These are phyloP conservation scores for Diaporthe batatas DNA, from an alignment of 2,329 filamentous ascomycete genomes.

Conservation along the genomic window DNA sequence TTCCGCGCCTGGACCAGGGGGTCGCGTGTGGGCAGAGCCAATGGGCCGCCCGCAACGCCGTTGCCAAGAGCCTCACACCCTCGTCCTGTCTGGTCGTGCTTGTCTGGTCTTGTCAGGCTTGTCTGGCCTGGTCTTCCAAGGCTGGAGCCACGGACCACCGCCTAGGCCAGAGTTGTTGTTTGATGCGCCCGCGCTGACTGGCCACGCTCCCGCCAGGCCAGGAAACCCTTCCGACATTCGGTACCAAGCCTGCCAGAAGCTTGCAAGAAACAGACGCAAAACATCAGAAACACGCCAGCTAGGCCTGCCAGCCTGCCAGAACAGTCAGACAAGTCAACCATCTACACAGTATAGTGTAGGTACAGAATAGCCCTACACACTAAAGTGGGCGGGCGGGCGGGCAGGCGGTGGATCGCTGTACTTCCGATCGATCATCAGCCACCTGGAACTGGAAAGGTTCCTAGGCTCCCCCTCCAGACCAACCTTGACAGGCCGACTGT, in stretches of 20 bases:
- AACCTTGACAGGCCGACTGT: conserved; percentile 10
- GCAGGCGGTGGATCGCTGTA: conserved; percentile 19
- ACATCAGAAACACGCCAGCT: conserved; percentile 33
- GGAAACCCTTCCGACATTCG: conserved; percentile 23
- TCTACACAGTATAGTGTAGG: too few relatives aligned
- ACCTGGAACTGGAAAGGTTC: conserved; percentile 14
- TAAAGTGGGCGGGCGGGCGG: neutral
- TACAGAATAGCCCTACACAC: neutral
- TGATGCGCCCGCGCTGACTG: conserved; percentile 32
- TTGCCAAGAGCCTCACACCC: conserved; percentile 17
- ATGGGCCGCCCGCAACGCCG: neutral
- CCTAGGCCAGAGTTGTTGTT: conserved; percentile 30
- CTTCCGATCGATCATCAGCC: conserved; percentile 32
- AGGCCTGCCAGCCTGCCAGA: neutral
- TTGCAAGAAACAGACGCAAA: conserved; percentile 16
- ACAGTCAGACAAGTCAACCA: neutral
- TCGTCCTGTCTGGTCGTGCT: conserved; percentile 29
- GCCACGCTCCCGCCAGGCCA: conserved; percentile 20
- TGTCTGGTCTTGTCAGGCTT: conserved; percentile 32
- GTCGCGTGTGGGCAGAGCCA: conserved; percentile 25
- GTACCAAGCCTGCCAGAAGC: neutral
- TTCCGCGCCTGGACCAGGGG: conserved; percentile 30
- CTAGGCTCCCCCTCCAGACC: conserved; percentile 7
- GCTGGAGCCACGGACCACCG: conserved; percentile 24
- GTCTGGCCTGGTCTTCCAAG: conserved; percentile 26